phyloP scores from a whole-genome alignment of 495 filamentous ascomycete species.

The Neurospora tetraspora region DNA sequence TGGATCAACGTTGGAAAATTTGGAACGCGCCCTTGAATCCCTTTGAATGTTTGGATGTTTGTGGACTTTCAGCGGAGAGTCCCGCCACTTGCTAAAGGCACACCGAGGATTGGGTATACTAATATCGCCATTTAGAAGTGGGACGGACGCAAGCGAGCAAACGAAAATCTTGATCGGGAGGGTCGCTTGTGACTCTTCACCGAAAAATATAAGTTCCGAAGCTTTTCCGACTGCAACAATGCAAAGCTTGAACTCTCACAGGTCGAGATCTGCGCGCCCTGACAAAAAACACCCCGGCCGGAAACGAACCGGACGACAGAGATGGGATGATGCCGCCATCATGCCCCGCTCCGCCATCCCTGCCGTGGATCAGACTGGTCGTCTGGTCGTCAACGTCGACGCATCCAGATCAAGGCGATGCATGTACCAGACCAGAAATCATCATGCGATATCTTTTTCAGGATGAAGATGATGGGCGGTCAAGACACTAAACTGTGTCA shows the following conservation, averaged over 20 bases:
- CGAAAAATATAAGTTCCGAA: neutral
- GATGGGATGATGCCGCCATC: neutral
- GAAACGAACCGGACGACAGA: neutral
- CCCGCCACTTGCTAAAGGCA: neutral
- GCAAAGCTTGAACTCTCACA: neutral
- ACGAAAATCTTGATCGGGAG: neutral
- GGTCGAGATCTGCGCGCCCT: neutral
- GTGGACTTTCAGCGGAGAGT: neutral
- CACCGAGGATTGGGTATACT: neutral
- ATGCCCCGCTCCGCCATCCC: neutral
- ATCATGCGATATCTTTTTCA: neutral
- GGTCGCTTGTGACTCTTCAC: neutral
- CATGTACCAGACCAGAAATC: too few relatives aligned
- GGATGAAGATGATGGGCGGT: neutral
- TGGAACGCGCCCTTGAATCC: too few relatives aligned
- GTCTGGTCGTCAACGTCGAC: neutral
- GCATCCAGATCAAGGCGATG: neutral
- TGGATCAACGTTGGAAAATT: too few relatives aligned
- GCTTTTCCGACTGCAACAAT: neutral
- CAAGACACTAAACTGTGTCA: neutral
- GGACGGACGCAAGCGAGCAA: neutral
- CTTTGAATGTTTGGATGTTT: neutral
- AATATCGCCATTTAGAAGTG: neutral
- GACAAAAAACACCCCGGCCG: neutral
- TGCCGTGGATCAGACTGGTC: neutral